Percentiles rank a stretch among this genome's conserved stretches.
Evolutionary conservation across 495 filamentous ascomycete species (phyloP).

Genomic region (Aspergillus sclerotioniger): DNA sequence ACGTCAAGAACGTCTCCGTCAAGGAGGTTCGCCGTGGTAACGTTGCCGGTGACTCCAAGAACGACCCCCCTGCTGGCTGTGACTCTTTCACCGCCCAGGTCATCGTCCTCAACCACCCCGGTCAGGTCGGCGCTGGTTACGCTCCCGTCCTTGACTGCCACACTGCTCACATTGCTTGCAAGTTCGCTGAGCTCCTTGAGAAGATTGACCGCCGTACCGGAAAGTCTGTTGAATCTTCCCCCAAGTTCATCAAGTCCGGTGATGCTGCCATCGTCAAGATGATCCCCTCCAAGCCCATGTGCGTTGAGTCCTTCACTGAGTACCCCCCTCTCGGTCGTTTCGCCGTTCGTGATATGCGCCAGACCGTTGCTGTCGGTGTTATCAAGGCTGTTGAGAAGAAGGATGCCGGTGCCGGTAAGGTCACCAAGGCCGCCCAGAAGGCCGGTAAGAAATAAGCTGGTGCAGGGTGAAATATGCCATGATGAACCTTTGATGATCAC

Average conservation of each 20-base stretch:
- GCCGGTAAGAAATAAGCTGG: conserved; percentile 63
- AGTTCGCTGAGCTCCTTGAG: conserved; percentile 97
- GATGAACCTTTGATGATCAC: conserved; percentile 19
- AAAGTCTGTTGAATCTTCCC: conserved; percentile 84
- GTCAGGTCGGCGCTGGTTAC: conserved; percentile 98
- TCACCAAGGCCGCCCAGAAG: conserved; percentile 72
- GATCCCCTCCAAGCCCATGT: conserved; percentile 99
- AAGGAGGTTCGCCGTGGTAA: conserved; percentile 99
- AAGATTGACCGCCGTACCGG: conserved; percentile 99
- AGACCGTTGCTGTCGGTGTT: conserved; percentile 97
- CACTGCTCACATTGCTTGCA: conserved; percentile 99
- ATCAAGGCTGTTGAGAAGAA: conserved; percentile 85
- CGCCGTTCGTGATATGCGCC: conserved; percentile 84
- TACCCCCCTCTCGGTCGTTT: conserved; percentile 99
- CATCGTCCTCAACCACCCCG: conserved; percentile 99
- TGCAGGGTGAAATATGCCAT: conserved; percentile 7
- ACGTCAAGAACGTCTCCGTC: conserved; percentile 99
- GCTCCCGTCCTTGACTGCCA: conserved; percentile 99
- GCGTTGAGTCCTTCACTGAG: conserved; percentile 99
- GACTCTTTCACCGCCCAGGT: conserved; percentile 99
- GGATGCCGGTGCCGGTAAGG: conserved; percentile 64
- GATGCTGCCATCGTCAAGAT: conserved; percentile 99
- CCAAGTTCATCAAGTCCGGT: conserved; percentile 99
- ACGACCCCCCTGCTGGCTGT: conserved; percentile 85
- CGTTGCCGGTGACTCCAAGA: conserved; percentile 99